Conservation (phyloP, 2,329 filamentous ascomycete genomes). For the Cordyceps sp. region DNA sequence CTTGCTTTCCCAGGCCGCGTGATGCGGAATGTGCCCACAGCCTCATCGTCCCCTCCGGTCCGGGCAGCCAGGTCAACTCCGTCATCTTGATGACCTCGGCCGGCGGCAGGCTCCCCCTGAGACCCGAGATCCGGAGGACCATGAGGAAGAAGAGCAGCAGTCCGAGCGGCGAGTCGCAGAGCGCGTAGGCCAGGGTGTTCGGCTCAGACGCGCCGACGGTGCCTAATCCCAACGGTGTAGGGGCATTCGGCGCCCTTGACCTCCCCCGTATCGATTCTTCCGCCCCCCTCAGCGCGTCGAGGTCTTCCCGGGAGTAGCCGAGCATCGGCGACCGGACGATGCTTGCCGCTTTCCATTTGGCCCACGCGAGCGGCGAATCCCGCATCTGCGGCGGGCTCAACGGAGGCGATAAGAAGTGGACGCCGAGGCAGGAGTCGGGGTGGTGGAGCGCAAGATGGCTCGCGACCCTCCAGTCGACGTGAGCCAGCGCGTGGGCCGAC, state of each 20-base stretch:
- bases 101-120: constrained; percentile 23
- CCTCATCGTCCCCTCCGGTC: constrained; percentile 41
- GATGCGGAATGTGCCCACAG: constrained; percentile 32
- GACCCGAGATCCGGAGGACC: constrained; percentile 23
- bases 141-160: constrained; percentile 37
- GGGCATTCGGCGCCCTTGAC: constrained; percentile 2
- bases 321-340: constrained; percentile 30
- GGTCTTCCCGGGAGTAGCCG: constrained; percentile 38
- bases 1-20: constrained; percentile 10
- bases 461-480: constrained; percentile 34
- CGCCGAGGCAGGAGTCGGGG: constrained; percentile 34
- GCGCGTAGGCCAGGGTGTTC: constrained; percentile 39
- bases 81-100: constrained; percentile 43
- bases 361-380: constrained; percentile 28
- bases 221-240: constrained; percentile 13
- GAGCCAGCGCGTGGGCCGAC: constrained; percentile 24
- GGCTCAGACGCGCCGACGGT: constrained; percentile 22
- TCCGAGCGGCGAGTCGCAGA: constrained; percentile 45
- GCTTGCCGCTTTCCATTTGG: constrained; percentile 38
- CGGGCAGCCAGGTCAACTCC: constrained; percentile 49
- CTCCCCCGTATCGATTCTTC: constrained; percentile 2
- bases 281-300: constrained; percentile 20
- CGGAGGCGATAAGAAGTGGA: constrained; percentile 43
- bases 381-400: constrained; percentile 29
- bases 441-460: constrained; percentile 30